Percentiles rank a stretch among this genome's conserved stretches.
Evolutionary conservation across 23 red algal genomes (phyloP).

Genomic region (Rhodosorus marinus): DNA sequence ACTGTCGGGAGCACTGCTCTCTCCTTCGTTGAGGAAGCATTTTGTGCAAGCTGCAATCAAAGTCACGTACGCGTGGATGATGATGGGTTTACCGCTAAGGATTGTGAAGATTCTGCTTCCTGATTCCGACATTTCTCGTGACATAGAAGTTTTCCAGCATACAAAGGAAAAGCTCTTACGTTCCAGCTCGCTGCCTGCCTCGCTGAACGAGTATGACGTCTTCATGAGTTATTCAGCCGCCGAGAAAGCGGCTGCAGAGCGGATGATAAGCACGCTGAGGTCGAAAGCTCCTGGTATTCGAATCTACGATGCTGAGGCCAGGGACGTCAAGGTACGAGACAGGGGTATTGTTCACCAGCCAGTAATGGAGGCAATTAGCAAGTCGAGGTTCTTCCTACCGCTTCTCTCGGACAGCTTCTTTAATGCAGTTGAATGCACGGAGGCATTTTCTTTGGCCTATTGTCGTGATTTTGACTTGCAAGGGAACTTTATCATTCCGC

Average conservation of each 20-base stretch:
- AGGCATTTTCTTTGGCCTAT: constrained; percentile 66
- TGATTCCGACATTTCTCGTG: constrained; percentile 62
- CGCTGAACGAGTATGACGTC: constrained; percentile 25
- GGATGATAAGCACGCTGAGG: constrained; percentile 53
- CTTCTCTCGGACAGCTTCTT: constrained; percentile 69
- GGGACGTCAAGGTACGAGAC: constrained; percentile 39
- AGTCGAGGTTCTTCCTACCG: constrained; percentile 40
- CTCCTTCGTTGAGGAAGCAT: constrained; percentile 41
- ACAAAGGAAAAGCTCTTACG: constrained; percentile 7
- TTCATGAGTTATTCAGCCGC: constrained; percentile 50
- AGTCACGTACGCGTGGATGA: constrained; percentile 70
- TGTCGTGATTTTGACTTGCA: constrained; percentile 65
- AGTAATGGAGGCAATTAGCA: constrained; percentile 55
- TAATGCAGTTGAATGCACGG: constrained; percentile 62
- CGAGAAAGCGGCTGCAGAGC: constrained; percentile 36
- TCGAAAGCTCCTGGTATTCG: constrained; percentile 37
- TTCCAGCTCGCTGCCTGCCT: neutral
- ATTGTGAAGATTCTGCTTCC: constrained; percentile 74
- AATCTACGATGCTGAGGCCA: constrained; percentile 39
- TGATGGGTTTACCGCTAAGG: constrained; percentile 54
- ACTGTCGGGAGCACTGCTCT: constrained; percentile 46
- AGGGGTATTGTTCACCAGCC: constrained; percentile 51
- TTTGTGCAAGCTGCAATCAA: constrained; percentile 73
- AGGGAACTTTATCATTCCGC: constrained; percentile 71
- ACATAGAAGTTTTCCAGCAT: constrained; percentile 49